phyloP scores from a whole-genome alignment of 148 eudicot species.

The Beta vulgaris region DNA sequence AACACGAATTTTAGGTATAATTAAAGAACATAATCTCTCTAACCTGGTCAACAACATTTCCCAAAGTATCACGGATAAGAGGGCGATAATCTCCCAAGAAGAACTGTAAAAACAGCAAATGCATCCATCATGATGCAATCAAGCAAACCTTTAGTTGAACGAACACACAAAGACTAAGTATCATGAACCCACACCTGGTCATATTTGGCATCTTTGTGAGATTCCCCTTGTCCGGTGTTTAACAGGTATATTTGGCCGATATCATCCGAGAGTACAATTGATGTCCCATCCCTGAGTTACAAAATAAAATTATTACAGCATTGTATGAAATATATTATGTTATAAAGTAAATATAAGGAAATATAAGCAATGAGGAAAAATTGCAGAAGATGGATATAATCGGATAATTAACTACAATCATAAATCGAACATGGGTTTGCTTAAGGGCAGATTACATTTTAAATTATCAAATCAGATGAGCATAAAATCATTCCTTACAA shows the following conservation, averaged over 20 bases:
- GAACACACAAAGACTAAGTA: not conserved
- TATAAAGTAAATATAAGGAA: not conserved
- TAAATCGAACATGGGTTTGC: not conserved
- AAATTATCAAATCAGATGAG: constrained; percentile 5
- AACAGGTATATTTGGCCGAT: constrained; percentile 87
- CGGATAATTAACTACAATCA: not conserved
- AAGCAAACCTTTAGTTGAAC: constrained; percentile 9
- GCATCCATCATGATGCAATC: constrained; percentile 26
- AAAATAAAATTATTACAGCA: constrained; percentile 10
- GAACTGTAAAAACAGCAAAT: constrained; percentile 50
- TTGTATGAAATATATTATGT: not conserved
- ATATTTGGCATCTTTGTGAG: constrained; percentile 90
- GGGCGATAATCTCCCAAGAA: constrained; percentile 98
- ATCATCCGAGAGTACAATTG: constrained; percentile 96
- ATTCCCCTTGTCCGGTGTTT: constrained; percentile 95
- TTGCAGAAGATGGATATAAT: not conserved
- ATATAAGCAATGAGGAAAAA: not conserved
- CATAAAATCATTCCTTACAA: not conserved
- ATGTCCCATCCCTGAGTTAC: constrained; percentile 82
- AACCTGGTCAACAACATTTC: constrained; percentile 92
- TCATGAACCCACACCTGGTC: constrained; percentile 60
- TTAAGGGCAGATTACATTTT: not conserved
- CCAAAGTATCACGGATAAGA: constrained; percentile 65
- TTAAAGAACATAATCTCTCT: constrained; percentile 5
- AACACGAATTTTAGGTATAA: not conserved